These are phyloP conservation scores for Debaryomycetaceae sp. DNA, from an alignment of 1,139 yeast genomes.

Conservation along the genomic window DNA sequence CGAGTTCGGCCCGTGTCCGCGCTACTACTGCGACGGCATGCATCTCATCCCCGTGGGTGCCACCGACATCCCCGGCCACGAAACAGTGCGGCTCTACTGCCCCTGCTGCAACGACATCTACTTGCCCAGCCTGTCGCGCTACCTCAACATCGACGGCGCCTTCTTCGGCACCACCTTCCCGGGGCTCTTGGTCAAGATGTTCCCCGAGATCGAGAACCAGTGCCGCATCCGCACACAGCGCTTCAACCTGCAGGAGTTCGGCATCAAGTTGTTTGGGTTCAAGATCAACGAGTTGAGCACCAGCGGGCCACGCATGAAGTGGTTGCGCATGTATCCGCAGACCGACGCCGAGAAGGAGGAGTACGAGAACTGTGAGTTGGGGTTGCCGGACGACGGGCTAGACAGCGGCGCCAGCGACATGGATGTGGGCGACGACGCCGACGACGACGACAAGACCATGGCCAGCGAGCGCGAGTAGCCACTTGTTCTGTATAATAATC, in stretches of 20 bases:
- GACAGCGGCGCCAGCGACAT: conserved; percentile 18
- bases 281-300: conserved; percentile 68
- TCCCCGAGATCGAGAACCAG: conserved; percentile 68
- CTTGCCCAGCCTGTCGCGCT: conserved; percentile 79
- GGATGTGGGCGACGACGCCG: conserved; percentile 21
- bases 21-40: conserved; percentile 89
- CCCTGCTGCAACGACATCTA: conserved; percentile 93
- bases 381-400: conserved; percentile 33
- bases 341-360: conserved; percentile 55
- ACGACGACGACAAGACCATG: conserved; percentile 43
- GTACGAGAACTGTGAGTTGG: conserved; percentile 58
- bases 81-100: conserved; percentile 87
- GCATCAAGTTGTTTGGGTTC: conserved; percentile 85
- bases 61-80: conserved; percentile 86
- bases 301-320: conserved; percentile 90
- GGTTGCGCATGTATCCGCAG: conserved; percentile 80
- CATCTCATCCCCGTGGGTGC: conserved; percentile 89
- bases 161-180: conserved; percentile 96
- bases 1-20: conserved; percentile 89
- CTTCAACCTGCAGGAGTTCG: conserved; percentile 52
- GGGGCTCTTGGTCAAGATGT: conserved; percentile 84
- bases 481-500: conserved; percentile 3
- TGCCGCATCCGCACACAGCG: conserved; percentile 47
- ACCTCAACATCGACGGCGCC: conserved; percentile 89
- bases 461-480: conserved; percentile 31